Percentiles rank a stretch among this genome's conserved stretches.
Evolutionary conservation across 1,139 yeast species (phyloP).

Genomic region (Suhomyces maxii): DNA sequence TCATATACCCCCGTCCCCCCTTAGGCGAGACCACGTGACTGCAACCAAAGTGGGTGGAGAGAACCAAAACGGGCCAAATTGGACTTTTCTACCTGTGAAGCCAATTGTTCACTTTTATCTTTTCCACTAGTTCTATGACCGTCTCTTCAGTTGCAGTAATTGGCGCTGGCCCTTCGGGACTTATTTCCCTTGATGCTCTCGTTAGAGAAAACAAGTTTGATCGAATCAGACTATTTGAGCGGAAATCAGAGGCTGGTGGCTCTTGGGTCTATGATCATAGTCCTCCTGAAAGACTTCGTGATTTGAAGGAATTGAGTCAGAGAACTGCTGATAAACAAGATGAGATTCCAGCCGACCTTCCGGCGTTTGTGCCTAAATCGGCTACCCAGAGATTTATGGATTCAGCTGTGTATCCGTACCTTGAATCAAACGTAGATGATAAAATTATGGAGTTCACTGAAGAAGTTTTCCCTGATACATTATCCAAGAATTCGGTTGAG

Average conservation of each 20-base stretch:
- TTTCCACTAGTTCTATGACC: not conserved
- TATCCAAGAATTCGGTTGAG: conserved; percentile 14
- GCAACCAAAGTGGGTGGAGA: too few relatives aligned
- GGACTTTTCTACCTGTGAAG: not conserved
- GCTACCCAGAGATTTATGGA: conserved; percentile 22
- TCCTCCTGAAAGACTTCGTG: conserved; percentile 22
- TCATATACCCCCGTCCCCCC: too few relatives aligned
- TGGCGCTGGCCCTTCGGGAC: conserved; percentile 72
- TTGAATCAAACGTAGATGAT: conserved; percentile 18
- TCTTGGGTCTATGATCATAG: conserved; percentile 35
- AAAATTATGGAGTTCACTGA: conserved; percentile 18
- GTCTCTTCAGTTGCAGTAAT: conserved; percentile 44
- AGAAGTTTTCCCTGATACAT: conserved; percentile 14
- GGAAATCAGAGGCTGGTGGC: conserved; percentile 45
- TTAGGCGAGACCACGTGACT: too few relatives aligned
- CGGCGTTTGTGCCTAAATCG: conserved; percentile 14
- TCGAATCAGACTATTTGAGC: conserved; percentile 38
- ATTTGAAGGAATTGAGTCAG: conserved; percentile 14
- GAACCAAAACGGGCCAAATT: too few relatives aligned
- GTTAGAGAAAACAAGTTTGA: conserved; percentile 35
- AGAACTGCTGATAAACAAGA: conserved; percentile 12
- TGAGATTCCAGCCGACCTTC: conserved; percentile 12
- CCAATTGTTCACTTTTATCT: not conserved
- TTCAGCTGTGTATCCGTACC: conserved; percentile 17
- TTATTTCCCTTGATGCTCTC: conserved; percentile 51